Evolutionary conservation across 2,329 filamentous ascomycete genomes (phyloP).

Genomic region (Botrytis galanthina): DNA sequence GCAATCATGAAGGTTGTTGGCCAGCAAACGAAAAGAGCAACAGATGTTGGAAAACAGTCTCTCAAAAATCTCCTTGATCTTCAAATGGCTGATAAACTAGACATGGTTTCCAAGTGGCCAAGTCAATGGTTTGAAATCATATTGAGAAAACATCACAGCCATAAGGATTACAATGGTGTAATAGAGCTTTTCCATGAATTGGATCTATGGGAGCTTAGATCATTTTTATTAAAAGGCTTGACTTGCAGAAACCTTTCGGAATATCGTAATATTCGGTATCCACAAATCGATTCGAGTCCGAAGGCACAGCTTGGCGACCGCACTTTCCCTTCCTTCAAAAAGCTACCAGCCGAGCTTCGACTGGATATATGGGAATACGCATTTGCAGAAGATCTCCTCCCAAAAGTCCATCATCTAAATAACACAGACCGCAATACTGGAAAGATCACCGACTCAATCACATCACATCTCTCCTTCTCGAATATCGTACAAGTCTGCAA

Average conservation of each 20-base stretch:
- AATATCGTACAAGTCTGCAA: slow-evolving; percentile 12
- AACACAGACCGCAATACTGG: background rate
- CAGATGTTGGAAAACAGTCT: background rate
- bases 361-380: slow-evolving; percentile 14
- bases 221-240: background rate
- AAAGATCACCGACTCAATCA: slow-evolving; percentile 1
- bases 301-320: background rate
- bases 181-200: slow-evolving; percentile 3
- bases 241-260: slow-evolving; percentile 9
- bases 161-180: slow-evolving; percentile 6
- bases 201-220: background rate
- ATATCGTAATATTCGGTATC: slow-evolving; percentile 5
- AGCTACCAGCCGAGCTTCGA: slow-evolving; percentile 3
- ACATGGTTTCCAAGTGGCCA: slow-evolving; percentile 11
- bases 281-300: background rate
- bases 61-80: background rate
- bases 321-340: background rate
- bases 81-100: background rate
- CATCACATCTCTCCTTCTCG: slow-evolving; percentile 5
- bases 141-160: background rate
- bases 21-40: background rate
- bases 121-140: background rate
- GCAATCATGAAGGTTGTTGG: slow-evolving; percentile 9
- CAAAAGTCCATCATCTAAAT: slow-evolving; percentile 6
- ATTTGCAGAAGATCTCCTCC: slow-evolving; percentile 8